These are phyloP conservation scores for Punica granatum DNA, from an alignment of 345 rosid species.

Conservation along the genomic window DNA sequence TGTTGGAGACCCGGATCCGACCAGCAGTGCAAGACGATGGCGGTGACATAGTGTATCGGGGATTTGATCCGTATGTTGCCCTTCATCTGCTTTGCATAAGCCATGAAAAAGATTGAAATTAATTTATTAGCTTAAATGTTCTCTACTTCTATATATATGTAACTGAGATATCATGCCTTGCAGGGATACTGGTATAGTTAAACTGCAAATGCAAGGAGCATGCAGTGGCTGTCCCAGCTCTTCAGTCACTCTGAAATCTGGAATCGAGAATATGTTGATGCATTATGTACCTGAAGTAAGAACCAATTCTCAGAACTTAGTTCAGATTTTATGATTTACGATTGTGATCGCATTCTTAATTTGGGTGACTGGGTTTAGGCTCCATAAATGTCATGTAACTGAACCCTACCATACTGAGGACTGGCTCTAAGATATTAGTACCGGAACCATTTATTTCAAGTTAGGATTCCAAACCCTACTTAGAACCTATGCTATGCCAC, in stretches of 20 bases:
- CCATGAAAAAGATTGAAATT: neutral
- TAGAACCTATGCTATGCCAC: neutral
- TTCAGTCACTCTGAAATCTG: conserved; percentile 93
- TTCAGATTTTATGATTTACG: neutral
- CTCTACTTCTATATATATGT: neutral
- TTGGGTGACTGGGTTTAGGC: neutral
- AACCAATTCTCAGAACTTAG: neutral
- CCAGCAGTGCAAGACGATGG: conserved; percentile 99
- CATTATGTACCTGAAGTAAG: conserved; percentile 95
- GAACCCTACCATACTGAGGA: neutral
- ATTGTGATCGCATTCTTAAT: neutral
- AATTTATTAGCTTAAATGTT: neutral
- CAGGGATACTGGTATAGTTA: conserved; percentile 87
- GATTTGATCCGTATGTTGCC: conserved; percentile 66
- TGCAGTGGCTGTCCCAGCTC: conserved; percentile 99
- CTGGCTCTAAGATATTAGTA: neutral
- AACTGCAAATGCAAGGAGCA: conserved; percentile 94
- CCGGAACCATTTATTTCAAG: neutral
- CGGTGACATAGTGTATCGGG: conserved; percentile 86
- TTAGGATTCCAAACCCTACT: neutral
- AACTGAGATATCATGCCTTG: conserved; percentile 12
- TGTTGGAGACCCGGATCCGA: conserved; percentile 90
- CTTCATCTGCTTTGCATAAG: neutral
- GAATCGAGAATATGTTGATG: conserved; percentile 98
- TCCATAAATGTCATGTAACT: neutral